These are phyloP conservation scores for Lecanosticta acicola DNA, from an alignment of 2,329 filamentous ascomycete genomes.

Conservation along the genomic window DNA sequence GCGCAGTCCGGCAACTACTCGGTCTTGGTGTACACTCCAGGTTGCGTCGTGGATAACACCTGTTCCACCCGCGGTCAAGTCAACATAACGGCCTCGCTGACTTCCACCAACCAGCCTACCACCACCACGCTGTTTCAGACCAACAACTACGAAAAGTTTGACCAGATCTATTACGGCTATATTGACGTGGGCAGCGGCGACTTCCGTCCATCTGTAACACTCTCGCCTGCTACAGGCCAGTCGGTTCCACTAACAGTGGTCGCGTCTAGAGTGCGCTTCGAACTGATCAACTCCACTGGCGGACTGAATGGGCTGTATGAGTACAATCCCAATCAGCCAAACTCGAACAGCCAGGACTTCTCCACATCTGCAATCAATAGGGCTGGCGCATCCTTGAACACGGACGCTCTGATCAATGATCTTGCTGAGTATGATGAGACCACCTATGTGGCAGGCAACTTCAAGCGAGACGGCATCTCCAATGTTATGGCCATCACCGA, in stretches of 20 bases:
- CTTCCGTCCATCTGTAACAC: slow-evolving; percentile 75
- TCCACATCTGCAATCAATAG: slow-evolving; percentile 68
- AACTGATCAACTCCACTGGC: slow-evolving; percentile 64
- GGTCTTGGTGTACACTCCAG: slow-evolving; percentile 86
- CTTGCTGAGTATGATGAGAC: slow-evolving; percentile 53
- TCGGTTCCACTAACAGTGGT: slow-evolving; percentile 67
- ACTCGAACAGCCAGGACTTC: slow-evolving; percentile 58
- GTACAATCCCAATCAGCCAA: slow-evolving; percentile 62
- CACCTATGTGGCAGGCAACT: slow-evolving; percentile 78
- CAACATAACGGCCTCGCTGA: slow-evolving; percentile 69
- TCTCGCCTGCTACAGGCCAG: slow-evolving; percentile 64
- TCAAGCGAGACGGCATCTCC: slow-evolving; percentile 59
- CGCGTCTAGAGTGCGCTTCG: slow-evolving; percentile 82
- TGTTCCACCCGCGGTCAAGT: slow-evolving; percentile 74
- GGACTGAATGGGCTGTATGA: slow-evolving; percentile 88
- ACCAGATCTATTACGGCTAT: slow-evolving; percentile 79
- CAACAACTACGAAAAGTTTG: slow-evolving; percentile 95
- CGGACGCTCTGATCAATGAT: slow-evolving; percentile 62
- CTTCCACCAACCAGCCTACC: slow-evolving; percentile 44
- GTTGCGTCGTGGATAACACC: slow-evolving; percentile 72
- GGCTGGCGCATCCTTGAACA: slow-evolving; percentile 64
- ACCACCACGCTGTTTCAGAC: slow-evolving; percentile 72
- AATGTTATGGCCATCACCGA: slow-evolving; percentile 73
- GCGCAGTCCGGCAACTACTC: slow-evolving; percentile 86
- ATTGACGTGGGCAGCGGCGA: slow-evolving; percentile 67